Percentiles rank a stretch among this genome's conserved stretches.
phyloP scores from a whole-genome alignment of 805 yeast genomes.

The Zygoascus flipseniorum region DNA sequence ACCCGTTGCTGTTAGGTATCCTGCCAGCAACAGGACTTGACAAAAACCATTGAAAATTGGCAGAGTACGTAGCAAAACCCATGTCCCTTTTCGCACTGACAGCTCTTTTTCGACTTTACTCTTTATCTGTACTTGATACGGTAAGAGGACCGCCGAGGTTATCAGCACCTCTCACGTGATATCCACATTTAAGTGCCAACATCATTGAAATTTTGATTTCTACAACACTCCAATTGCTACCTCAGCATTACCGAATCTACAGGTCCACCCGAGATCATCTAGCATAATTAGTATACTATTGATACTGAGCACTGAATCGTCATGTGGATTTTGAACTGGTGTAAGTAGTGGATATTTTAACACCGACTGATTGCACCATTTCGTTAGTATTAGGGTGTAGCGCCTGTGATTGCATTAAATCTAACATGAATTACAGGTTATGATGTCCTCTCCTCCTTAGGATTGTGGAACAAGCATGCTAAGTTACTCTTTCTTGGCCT shows the following conservation, averaged over 20 bases:
- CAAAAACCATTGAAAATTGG: too few species aligned
- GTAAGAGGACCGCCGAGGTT: too few species aligned
- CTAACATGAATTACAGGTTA: constrained; percentile 37
- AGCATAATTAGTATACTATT: background rate
- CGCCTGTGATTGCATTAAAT: too few species aligned
- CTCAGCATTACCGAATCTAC: background rate
- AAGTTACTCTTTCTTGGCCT: constrained; percentile 91
- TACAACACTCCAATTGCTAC: background rate
- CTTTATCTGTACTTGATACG: too few species aligned
- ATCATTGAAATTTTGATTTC: background rate
- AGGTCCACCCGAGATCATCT: background rate
- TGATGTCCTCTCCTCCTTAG: constrained; percentile 70
- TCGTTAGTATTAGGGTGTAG: background rate
- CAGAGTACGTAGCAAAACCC: too few species aligned
- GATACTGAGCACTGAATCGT: background rate
- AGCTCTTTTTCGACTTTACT: too few species aligned
- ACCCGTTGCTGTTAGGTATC: too few species aligned
- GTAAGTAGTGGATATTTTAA: constrained; percentile 24
- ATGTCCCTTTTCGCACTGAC: too few species aligned
- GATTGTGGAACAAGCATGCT: constrained; percentile 91
- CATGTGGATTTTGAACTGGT: constrained; percentile 43
- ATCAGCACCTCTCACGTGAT: background rate
- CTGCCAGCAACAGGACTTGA: too few species aligned
- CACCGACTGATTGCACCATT: background rate
- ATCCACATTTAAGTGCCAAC: background rate